Evolutionary conservation across 1,284 basidiomycete species (phyloP).

Genomic region (Ustilago lituana): DNA sequence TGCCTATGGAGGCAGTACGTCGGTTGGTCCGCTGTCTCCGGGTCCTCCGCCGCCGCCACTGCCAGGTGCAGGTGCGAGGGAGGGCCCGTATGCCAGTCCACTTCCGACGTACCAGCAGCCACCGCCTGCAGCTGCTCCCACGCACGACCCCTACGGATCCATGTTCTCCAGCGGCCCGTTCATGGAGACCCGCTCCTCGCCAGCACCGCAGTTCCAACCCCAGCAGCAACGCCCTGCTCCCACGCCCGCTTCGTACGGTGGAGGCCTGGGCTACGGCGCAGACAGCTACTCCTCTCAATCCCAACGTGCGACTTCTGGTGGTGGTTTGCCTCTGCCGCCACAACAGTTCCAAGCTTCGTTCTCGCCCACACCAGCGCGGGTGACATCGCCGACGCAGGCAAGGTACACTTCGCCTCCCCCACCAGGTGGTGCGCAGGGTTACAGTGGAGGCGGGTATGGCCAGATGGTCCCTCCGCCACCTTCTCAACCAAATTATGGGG

Average conservation of each 20-base stretch:
- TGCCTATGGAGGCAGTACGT: slow-evolving; percentile 10
- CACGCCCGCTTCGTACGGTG: slow-evolving; percentile 15
- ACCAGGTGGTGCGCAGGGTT: background rate
- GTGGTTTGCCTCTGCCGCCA: slow-evolving; percentile 24
- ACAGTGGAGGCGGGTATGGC: slow-evolving; percentile 9
- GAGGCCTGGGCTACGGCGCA: slow-evolving; percentile 10
- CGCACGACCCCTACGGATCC: slow-evolving; percentile 26
- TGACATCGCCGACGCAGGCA: slow-evolving; percentile 15
- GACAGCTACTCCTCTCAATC: slow-evolving; percentile 1
- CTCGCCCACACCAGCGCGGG: background rate
- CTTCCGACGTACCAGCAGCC: slow-evolving; percentile 20
- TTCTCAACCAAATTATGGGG: slow-evolving; percentile 15
- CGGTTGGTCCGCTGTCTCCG: slow-evolving; percentile 10
- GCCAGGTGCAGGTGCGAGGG: slow-evolving; percentile 16
- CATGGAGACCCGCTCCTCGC: slow-evolving; percentile 23
- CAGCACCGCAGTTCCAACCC: slow-evolving; percentile 13
- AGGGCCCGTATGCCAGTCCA: too few species aligned
- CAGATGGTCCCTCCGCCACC: slow-evolving; percentile 9
- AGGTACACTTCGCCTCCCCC: slow-evolving; percentile 31
- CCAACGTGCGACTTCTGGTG: slow-evolving; percentile 1
- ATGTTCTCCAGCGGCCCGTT: slow-evolving; percentile 45
- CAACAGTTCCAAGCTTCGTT: slow-evolving; percentile 33
- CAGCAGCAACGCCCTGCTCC: slow-evolving; percentile 10
- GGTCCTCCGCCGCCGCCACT: slow-evolving; percentile 30
- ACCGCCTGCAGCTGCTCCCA: slow-evolving; percentile 1